phyloP scores from a whole-genome alignment of 129 eudicot species.

The Flaveria ramosissima region DNA sequence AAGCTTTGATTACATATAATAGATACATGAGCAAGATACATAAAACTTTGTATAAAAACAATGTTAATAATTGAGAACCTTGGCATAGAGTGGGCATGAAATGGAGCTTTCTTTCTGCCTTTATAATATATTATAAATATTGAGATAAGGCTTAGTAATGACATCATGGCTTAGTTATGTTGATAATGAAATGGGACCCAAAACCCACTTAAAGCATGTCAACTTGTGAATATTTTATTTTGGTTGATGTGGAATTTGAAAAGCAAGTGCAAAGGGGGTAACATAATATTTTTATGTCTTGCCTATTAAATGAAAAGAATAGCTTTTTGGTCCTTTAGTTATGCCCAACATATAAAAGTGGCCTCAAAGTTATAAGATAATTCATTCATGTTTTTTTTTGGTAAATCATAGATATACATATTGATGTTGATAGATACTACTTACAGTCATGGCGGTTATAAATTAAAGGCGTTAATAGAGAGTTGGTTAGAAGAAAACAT shows the following conservation, averaged over 20 bases:
- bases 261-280: slow-evolving; percentile 31
- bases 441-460: neutral
- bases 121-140: slow-evolving; percentile 17
- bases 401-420: neutral
- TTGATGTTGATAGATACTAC: neutral
- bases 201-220: slow-evolving; percentile 37
- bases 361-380: neutral
- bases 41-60: neutral
- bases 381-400: slow-evolving; percentile 10
- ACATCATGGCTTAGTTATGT: slow-evolving; percentile 44
- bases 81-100: slow-evolving; percentile 29
- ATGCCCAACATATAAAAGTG: slow-evolving; percentile 27
- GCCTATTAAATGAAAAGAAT: slow-evolving; percentile 21
- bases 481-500: neutral
- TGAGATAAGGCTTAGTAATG: slow-evolving; percentile 38
- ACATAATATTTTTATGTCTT: slow-evolving; percentile 29
- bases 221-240: slow-evolving; percentile 35
- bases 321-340: slow-evolving; percentile 33
- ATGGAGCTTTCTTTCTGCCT: slow-evolving; percentile 19
- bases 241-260: slow-evolving; percentile 40
- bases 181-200: slow-evolving; percentile 39
- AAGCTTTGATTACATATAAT: neutral
- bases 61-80: slow-evolving; percentile 29
- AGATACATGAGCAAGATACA: neutral
- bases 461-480: neutral